These are phyloP conservation scores for Apiotrichum akiyoshidainum DNA, from an alignment of 1,284 basidiomycete genomes.

Conservation along the genomic window DNA sequence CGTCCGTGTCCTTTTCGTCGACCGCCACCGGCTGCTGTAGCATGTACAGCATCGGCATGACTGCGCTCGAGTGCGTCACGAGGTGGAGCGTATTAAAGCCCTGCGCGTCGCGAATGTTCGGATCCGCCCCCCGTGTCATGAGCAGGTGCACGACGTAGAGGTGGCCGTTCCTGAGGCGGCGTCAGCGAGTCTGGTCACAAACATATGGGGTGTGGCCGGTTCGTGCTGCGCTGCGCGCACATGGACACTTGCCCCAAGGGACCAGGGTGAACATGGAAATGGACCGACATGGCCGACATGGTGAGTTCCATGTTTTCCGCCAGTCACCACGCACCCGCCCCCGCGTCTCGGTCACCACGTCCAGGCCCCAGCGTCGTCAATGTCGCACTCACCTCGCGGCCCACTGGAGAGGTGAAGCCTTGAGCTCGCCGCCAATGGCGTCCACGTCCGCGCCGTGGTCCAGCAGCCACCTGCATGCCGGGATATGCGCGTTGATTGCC, in stretches of 20 bases:
- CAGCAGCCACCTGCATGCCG: constrained; percentile 61
- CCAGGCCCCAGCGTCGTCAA: no score
- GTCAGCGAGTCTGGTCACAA: constrained; percentile 1
- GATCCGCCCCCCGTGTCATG: constrained; percentile 84
- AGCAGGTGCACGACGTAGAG: constrained; percentile 91
- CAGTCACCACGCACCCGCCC: no score
- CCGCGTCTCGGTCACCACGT: no score
- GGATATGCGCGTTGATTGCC: constrained; percentile 56
- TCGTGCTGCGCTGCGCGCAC: no score
- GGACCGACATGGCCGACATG: no score
- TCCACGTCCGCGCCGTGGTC: constrained; percentile 95
- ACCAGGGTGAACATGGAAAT: no score
- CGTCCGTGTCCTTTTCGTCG: constrained; percentile 82
- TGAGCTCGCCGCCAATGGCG: constrained; percentile 86
- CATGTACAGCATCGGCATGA: constrained; percentile 91
- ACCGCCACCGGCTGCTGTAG: constrained; percentile 86
- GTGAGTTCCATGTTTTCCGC: no score
- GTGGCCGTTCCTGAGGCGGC: constrained; percentile 80
- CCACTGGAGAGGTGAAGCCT: constrained; percentile 98
- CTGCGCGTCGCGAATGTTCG: constrained; percentile 83
- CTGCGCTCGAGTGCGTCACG: constrained; percentile 86
- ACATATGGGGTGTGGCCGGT: no score
- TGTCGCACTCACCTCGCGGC: constrained; percentile 62
- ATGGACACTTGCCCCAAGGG: no score
- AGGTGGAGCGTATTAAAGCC: constrained; percentile 96